phyloP scores from a whole-genome alignment of 2,329 filamentous ascomycete genomes.

The Pyricularia sp. region DNA sequence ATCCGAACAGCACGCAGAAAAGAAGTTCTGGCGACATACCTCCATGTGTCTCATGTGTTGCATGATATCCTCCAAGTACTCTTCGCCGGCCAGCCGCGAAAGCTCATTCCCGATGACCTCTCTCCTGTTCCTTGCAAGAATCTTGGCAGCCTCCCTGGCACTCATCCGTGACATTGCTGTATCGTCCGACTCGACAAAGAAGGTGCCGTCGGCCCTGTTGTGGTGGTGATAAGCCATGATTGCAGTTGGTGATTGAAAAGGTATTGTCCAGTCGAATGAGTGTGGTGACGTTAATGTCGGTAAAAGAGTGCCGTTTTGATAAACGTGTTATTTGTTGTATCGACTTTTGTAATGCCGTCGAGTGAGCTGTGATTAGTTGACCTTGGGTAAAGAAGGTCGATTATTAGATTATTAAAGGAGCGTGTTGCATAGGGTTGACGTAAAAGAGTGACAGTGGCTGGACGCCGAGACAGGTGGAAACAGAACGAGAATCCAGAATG shows the following conservation, averaged over 20 bases:
- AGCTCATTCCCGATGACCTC: constrained; percentile 84
- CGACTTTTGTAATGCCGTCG: constrained; percentile 23
- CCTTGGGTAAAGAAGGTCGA: constrained; percentile 16
- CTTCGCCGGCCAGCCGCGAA: constrained; percentile 73
- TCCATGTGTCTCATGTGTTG: constrained; percentile 95
- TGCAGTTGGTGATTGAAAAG: constrained; percentile 7
- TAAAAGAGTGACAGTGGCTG: constrained; percentile 51
- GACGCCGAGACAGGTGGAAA: constrained; percentile 31
- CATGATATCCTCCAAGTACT: constrained; percentile 92
- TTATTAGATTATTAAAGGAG: constrained; percentile 48
- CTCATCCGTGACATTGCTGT: constrained; percentile 47
- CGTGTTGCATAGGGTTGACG: constrained; percentile 37
- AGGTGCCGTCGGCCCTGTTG: constrained; percentile 33
- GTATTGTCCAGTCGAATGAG: constrained; percentile 3
- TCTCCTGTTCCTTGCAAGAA: constrained; percentile 73
- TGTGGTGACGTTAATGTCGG: neutral
- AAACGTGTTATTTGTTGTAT: constrained; percentile 13
- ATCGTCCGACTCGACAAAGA: constrained; percentile 49
- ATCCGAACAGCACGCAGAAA: neutral
- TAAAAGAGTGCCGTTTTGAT: constrained; percentile 4
- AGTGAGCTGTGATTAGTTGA: constrained; percentile 5
- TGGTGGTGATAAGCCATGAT: constrained; percentile 21
- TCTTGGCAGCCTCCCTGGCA: constrained; percentile 65
- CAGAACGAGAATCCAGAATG: constrained; percentile 13
- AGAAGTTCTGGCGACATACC: constrained; percentile 30